These are phyloP conservation scores for Plantago elongata DNA, from an alignment of 257 asterid species.

Conservation along the genomic window DNA sequence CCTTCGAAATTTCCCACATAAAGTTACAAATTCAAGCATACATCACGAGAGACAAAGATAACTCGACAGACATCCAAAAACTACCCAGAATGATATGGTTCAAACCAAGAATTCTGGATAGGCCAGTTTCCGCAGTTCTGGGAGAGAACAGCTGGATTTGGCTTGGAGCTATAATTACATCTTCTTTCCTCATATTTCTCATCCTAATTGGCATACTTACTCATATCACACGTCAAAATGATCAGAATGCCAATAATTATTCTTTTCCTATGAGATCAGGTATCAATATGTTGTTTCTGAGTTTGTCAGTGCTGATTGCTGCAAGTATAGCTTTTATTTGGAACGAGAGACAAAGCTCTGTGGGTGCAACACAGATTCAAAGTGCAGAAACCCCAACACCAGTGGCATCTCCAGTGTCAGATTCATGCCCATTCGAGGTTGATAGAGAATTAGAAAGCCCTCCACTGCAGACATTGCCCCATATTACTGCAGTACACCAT, in stretches of 20 bases:
- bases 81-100: slow-evolving; percentile 27
- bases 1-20: slow-evolving; percentile 25
- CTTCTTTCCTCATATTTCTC: slow-evolving; percentile 43
- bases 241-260: slow-evolving; percentile 19
- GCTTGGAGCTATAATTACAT: slow-evolving; percentile 52
- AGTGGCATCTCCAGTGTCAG: slow-evolving; percentile 18
- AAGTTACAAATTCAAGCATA: slow-evolving; percentile 41
- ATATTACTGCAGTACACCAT: slow-evolving; percentile 32
- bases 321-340: slow-evolving; percentile 31
- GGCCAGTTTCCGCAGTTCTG: slow-evolving; percentile 37
- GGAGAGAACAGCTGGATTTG: slow-evolving; percentile 56
- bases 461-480: slow-evolving; percentile 27
- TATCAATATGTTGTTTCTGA: slow-evolving; percentile 18
- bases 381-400: slow-evolving; percentile 23
- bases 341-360: slow-evolving; percentile 23
- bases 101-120: slow-evolving; percentile 29
- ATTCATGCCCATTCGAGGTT: slow-evolving; percentile 16
- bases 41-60: slow-evolving; percentile 37
- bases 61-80: slow-evolving; percentile 17
- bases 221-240: slow-evolving; percentile 44
- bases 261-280: slow-evolving; percentile 19
- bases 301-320: slow-evolving; percentile 23
- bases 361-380: slow-evolving; percentile 28
- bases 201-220: slow-evolving; percentile 40
- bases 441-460: slow-evolving; percentile 41